Evolutionary conservation across 768 basidiomycete species (phyloP), one percentile per base, ranked within the genome.

Genomic region (Suillus hirtellus): DNA sequence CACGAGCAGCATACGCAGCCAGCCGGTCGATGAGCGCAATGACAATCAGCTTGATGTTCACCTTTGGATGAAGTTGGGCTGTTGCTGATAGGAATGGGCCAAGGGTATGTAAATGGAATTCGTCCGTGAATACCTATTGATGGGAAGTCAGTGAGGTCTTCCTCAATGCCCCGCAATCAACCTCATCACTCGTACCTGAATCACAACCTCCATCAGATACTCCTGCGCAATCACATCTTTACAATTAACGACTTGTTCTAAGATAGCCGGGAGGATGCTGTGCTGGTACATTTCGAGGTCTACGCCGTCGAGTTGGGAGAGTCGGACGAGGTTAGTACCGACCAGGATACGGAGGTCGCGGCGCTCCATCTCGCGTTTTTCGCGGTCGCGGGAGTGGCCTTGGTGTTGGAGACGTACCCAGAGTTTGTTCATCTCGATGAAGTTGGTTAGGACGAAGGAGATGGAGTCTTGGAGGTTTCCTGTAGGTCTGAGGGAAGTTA

Each of bases 381-480:
- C 97, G 60, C 96, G 88, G 74, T 99, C 97, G 54, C 95, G 86
- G 1, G 95, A 97, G 71, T 99, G 96, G 0, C 96, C 97, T 71
- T 96, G 93, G 71, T 99, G 97, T 75, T 99, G 97, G 12, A 99
- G 83, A 46, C 97, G 92, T 3, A 99, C 96, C 97, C 97, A 99
- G 27, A 99, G 88, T 75, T 99, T 99, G 84, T 99, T 99, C 96
- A 99, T 99, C 73, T 99, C 97, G 73, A 99, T 94, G 71, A 99
- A 99, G 76, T 99, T 99, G 64, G 95, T 98, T 64, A 99, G 83
- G 46, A 98, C 95, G 73, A 99, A 99, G 3, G 87, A 86, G 66
- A 93, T 96, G 1, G 96, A 98, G 76, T 99, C 97, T 77, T 95
- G 90, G 2, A 99, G 81, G 72, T 95, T 93, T 55, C 96, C 97